Base-by-base conservation (phyloP, 2,329 filamentous ascomycete genomes). In the Colletotrichum neosansevieriae region DNA sequence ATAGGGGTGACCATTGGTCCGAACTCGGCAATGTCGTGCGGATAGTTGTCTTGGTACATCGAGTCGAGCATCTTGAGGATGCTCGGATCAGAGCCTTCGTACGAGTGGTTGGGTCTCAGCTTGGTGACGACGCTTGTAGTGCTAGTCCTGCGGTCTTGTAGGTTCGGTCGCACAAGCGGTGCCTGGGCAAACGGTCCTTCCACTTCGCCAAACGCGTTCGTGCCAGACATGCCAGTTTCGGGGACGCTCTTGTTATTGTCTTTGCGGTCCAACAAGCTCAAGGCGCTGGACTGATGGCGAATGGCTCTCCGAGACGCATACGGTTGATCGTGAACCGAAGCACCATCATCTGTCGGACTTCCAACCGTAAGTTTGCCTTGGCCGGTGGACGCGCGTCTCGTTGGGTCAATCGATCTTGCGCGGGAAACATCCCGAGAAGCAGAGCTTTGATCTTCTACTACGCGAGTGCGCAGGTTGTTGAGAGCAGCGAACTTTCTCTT, bases 1-100 rank as follows among this genome's bases (percentile, higher is more conserved):
- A 92, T 84, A 2, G 92, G 89, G 59, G 91, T 90, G 34, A 97
- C 91, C 74, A 91, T 86, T 0, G 94, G 94, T 0, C 96, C 96
- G 77, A 98, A 91, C 74, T 91, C 88, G 49, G 85, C 79, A 51
- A 90, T 81, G 71, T 92, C 89, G 60, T 88, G 88, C 10, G 89
- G 88, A 71, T 89, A 91, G 71, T 91, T 91, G 68, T 92, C 88
- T 29, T 89, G 85, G 75, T 95, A 98, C 81, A 98, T 94, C 5
- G 92, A 89, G 76, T 98, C 93, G 4, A 99, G 79, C 86, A 92
- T 90, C 74, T 86, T 86, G 54, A 92, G 81, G 60, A 92, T 88
- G 73, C 82, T 89, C 4, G 90, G 89, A 69, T 92, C 89, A 65
- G 92, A 94, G 1, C 96, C 96, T 50, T 89, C 86, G 76, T 99